A percentile compares a stretch with the other conserved stretches of the same genome.
These are phyloP conservation scores for Begonia loranthoides DNA, from an alignment of 306 rosid species.

Conservation along the genomic window DNA sequence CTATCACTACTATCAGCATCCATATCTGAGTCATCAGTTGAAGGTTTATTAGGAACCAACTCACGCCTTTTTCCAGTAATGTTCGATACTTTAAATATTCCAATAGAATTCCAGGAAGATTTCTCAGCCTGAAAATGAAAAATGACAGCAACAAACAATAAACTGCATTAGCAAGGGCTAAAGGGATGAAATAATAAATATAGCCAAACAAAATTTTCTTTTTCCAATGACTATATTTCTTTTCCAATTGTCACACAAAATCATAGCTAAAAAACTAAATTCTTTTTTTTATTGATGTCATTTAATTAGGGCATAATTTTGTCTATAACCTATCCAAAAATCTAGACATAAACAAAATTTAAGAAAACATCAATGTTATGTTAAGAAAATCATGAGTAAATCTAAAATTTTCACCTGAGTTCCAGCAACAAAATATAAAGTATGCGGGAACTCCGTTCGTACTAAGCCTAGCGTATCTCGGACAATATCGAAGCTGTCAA, in stretches of 20 bases:
- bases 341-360: too few relatives aligned
- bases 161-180: background rate
- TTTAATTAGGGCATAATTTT: too few relatives aligned
- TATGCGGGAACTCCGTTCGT: conserved; percentile 73
- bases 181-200: conserved; percentile 8
- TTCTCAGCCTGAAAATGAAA: conserved; percentile 58
- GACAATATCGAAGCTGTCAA: conserved; percentile 75
- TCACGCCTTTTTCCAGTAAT: conserved; percentile 82
- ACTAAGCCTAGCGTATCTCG: conserved; percentile 63
- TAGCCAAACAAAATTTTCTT: background rate
- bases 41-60: conserved; percentile 37
- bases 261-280: too few relatives aligned
- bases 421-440: conserved; percentile 69
- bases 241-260: too few relatives aligned
- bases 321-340: too few relatives aligned
- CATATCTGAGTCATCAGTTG: conserved; percentile 42
- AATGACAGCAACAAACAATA: conserved; percentile 11
- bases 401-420: conserved; percentile 51
- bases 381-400: too few relatives aligned
- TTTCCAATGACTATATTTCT: too few relatives aligned
- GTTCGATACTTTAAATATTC: conserved; percentile 68
- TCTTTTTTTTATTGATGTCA: too few relatives aligned
- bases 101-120: conserved; percentile 66
- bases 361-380: too few relatives aligned
- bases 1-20: conserved; percentile 56